Base-by-base conservation (phyloP, 129 eudicot species). In the Arctium lappa region DNA sequence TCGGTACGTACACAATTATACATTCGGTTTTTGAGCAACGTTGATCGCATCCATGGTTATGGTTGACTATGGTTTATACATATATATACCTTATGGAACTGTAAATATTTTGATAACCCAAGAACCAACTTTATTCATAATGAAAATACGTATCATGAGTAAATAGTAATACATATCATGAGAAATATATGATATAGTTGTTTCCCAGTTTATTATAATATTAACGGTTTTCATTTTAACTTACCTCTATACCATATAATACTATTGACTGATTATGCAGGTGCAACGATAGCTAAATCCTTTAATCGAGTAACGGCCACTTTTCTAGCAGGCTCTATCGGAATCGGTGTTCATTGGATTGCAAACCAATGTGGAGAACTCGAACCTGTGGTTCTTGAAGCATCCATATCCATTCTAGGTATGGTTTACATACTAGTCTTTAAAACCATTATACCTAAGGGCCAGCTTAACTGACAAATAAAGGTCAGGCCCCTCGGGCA, bases 331-430 rank as follows among this genome's bases (percentile, higher is more conserved):
- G 98, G 99, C 62, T 89, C 88, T 9, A 85, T 91, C 10, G 99
- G 97, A 34, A 31, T 96, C 33, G 98, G 99, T 4, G 89, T 88
- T 87, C 94, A 96, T 40, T 96, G 94, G 95, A 48, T 96, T 9
- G 99, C 99, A 68, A 84, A 62, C 78, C 97, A 85, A 30, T 91
- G 91, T 1, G 97, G 94, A 65, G 88, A 88, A 34, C 85, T 86
- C 27, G 86, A 96, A 82, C 98, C 99, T 9, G 74, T 93, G 2
- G 70, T 96, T 84, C 92, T 91, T n/a, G 94, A 91, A 87, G 73
- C 71, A 63, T 88, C 95, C 0, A 92, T 96, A 81, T 88, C 91
- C 86, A 66, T 96, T 34, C 75, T 96, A 48, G 98, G 99, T 91
- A 79, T n/a, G 7, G 29, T 60, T 60, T 60, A n/a, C 68, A 60